phyloP scores from a whole-genome alignment of 2,329 filamentous ascomycete species.

The Meredithiella fracta region DNA sequence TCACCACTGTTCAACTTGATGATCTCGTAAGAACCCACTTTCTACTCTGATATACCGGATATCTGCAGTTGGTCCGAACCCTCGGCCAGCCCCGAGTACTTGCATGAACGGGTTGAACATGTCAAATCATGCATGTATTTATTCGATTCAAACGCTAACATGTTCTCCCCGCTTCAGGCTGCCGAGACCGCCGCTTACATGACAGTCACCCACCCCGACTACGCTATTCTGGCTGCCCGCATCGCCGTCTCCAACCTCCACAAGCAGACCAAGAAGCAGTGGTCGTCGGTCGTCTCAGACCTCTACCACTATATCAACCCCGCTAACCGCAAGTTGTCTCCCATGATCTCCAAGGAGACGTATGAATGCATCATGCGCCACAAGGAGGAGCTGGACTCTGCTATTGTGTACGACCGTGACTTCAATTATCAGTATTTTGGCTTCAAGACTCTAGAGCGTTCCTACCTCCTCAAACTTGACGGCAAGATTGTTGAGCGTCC shows the following conservation, averaged over 20 bases:
- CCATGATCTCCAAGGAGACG: conserved; percentile 86
- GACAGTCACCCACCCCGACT: conserved; percentile 98
- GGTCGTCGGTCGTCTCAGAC: conserved; percentile 85
- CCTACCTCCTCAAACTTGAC: conserved; percentile 87
- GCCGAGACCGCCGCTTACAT: conserved; percentile 99
- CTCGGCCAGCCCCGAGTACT: no score
- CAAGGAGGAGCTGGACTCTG: conserved; percentile 92
- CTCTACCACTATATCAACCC: conserved; percentile 94
- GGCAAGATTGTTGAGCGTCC: conserved; percentile 94
- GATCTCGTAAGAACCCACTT: conserved; percentile 64
- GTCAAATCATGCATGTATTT: neutral
- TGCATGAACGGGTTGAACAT: no score
- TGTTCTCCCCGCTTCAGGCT: conserved; percentile 43
- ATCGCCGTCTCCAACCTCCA: conserved; percentile 98
- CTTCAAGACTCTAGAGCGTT: conserved; percentile 97
- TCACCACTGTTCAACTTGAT: conserved; percentile 89
- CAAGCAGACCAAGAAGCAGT: conserved; percentile 99
- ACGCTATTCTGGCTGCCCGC: conserved; percentile 92
- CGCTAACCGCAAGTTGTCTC: conserved; percentile 65
- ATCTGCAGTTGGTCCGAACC: neutral
- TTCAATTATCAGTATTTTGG: conserved; percentile 99
- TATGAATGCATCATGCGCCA: conserved; percentile 93
- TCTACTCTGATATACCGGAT: neutral
- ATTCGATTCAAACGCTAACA: conserved; percentile 15
- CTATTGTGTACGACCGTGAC: conserved; percentile 96